Evolutionary conservation across 2,329 filamentous ascomycete species (phyloP), one percentile per base, ranked within the genome.

Genomic region (Elsinoe batatas): DNA sequence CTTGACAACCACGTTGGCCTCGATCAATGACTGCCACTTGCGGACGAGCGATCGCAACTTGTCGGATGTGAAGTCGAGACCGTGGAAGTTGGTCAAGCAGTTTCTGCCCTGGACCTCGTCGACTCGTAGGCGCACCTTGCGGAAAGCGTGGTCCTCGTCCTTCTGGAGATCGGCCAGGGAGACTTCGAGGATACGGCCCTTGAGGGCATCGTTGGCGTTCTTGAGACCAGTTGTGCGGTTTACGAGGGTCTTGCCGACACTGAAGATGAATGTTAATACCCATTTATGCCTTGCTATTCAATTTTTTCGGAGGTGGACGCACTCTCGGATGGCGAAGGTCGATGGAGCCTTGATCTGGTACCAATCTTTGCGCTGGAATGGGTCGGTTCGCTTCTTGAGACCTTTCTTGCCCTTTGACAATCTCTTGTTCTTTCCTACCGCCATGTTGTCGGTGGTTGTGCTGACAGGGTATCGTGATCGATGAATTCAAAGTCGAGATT

Each of bases 351-450:
- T 97, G 78, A 98, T 85, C 71, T 86, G 88, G 81, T 91, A 98
- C 88, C 94, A 97, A 76, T 97, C 93, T 84, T 98, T 98, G 42
- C 53, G 61, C 71, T 91, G 83, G 82, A 97, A 97, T 71, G 93
- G 91, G 77, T 98, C 93, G 71, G 91, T 91, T 81, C 91, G 91
- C 91, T 98, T 97, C 89, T 97, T 97, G 75, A 97, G 83, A 77
- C 93, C 91, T 85, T 98, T 98, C 89, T 97, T 98, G 81, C 93
- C 93, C 85, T 98, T 98, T 66, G 93, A 97, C 81, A 98, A 85
- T 83, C 93, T 90, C 90, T 98, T 98, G 86, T 98, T 98, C 88
- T 89, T 89, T 80, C 85, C 85, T 76, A 89, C 85, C 81, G 85
- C 85, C 85, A 89, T 70, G 64, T 61, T 69, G 64, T 64, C 65